phyloP scores from a whole-genome alignment of 306 rosid genomes.

The Cicer yamashitae region DNA sequence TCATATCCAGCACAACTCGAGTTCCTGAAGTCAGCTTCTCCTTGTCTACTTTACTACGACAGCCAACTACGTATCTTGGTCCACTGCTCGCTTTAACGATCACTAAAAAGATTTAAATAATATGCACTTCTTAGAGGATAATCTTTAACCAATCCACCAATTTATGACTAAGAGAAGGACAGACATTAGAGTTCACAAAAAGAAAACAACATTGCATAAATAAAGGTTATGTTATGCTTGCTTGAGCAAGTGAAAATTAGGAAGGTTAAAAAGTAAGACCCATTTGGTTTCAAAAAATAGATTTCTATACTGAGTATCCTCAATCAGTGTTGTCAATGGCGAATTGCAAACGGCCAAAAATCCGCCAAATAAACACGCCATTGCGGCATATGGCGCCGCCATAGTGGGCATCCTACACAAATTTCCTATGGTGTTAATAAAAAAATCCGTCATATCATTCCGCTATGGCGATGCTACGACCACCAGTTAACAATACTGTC shows the following conservation, averaged over 20 bases:
- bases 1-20: conserved; percentile 75
- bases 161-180: background rate
- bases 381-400: too few species aligned
- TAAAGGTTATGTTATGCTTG: background rate
- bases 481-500: too few species aligned
- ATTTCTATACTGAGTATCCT: background rate
- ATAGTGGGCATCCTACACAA: too few species aligned
- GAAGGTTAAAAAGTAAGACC: background rate
- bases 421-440: too few species aligned
- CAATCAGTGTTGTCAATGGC: too few species aligned
- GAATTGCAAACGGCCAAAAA: too few species aligned
- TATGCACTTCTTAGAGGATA: background rate
- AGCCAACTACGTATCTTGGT: conserved; percentile 74
- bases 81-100: conserved; percentile 76
- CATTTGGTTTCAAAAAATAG: background rate
- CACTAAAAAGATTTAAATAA: conserved; percentile 53
- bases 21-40: conserved; percentile 77
- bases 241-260: background rate
- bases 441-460: too few species aligned
- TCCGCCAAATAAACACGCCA: too few species aligned
- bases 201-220: background rate
- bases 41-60: conserved; percentile 74
- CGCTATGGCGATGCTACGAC: too few species aligned
- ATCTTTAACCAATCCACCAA: background rate
- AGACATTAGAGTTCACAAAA: background rate